Base-by-base conservation (phyloP, 148 eudicot genomes). In the Persicaria tinctoria region DNA sequence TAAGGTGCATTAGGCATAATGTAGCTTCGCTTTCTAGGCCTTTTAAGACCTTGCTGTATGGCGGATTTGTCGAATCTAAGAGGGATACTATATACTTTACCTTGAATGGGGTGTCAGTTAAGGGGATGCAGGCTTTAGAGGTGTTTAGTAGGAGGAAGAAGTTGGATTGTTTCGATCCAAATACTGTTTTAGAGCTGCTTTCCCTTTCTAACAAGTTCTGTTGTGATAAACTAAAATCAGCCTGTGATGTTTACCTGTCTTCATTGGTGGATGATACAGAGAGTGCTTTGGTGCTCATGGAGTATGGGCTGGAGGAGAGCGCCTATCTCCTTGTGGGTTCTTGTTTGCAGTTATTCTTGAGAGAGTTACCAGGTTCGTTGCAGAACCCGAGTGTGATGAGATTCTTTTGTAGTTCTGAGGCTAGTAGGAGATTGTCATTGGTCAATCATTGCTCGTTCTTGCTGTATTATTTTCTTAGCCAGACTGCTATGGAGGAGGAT, bases 291-390 rank as follows among this genome's bases (percentile, higher is more conserved):
- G 46, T 84, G 75, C 84, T 93, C 8, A 86, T 93, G 80, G 91
- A 93, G 44, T 91, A 91, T 78, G 97, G 94, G 14, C 84, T 93
- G 78, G 93, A 89, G 85, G 91, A 91, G 78, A 79, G 70, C 41
- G 92, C 98, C 46, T 77, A 88, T 82, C 89, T 91, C 77, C 86
- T 93, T 10, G 89, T 91, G 14, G 89, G 89, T 12, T 83, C 94
- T 80, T 93, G 94, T 70, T 82, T 93, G 82, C 98, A 88, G 76
- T 84, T 89, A 3, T 84, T 91, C 46, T 70, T 93, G 70, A 86
- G 98, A 73, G 92, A 89, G 77, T 83, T 93, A 74, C 98, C 98
- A 1, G 72, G 82, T 66, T 83, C 87, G 5, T 77, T 93, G 75
- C 76, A 83, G 5, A 79, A 87, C 78, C 81, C 83, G 8, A 83